Base-by-base conservation (phyloP, 768 basidiomycete genomes). In the Lactarius akahatsu region DNA sequence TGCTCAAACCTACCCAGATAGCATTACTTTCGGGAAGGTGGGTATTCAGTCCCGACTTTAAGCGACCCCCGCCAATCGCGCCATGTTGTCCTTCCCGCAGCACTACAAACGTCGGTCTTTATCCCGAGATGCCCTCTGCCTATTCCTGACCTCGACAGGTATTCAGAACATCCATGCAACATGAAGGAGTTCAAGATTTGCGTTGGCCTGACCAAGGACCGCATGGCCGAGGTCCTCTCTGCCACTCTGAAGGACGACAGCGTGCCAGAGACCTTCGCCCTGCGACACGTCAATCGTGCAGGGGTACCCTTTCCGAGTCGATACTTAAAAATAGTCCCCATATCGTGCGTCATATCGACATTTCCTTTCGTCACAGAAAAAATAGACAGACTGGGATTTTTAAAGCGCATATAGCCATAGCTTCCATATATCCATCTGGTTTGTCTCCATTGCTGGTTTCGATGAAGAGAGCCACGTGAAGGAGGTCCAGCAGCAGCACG, bases 391-490 rank as follows among this genome's bases (percentile, higher is more conserved):
- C 6, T 9, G 41, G 36, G 40, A 5, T 4, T 23, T 32, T 9
- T 61, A 20, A 61, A 92, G 91, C 45, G 86, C 89, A 5, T 88
- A 91, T 74, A 84, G 82, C 1, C 85, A 82, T 67, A 87, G 83
- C 71, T 93, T 88, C 73, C 90, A 92, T 71, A 85, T 86, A 28
- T 92, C 91, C 1, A 86, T 94, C 61, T 94, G 92, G 92, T 80
- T 88, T 69, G 79, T 92, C 32, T 75, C 86, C 1, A 70, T 93
- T 63, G 76, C 79, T 4, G 92, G 91, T 1, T 84, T 89, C 36
- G 76, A 73, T 1, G 85, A 90, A 28, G 77, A 82, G 57, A 72
- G 75, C 5, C 83, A 81, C 56, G 86, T 93, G n/a, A 82, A 86
- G 63, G 76, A 78, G 67, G 78, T 87, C 23, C 78, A 80, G 45